Percentiles rank a stretch among this genome's conserved stretches.
phyloP scores from a whole-genome alignment of 371 early-diverging fungal species.

The Conidiobolus coronatus region DNA sequence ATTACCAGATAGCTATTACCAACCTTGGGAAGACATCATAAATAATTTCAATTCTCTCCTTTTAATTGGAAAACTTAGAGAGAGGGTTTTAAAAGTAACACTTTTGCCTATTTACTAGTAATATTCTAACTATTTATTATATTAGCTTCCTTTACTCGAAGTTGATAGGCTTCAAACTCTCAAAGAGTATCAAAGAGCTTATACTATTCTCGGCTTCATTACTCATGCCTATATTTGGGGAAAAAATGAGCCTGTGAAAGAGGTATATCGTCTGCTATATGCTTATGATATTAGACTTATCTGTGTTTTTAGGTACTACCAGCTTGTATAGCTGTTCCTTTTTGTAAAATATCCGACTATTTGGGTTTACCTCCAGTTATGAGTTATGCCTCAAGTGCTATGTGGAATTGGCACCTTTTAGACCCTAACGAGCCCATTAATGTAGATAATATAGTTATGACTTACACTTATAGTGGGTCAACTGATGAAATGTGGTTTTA shows the following conservation, averaged over 20 bases:
- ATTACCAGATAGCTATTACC: slow-evolving; percentile 47
- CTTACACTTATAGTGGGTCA: slow-evolving; percentile 69
- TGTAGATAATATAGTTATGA: slow-evolving; percentile 51
- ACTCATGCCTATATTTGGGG: slow-evolving; percentile 87
- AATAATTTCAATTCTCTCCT: slow-evolving; percentile 51
- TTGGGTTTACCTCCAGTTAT: slow-evolving; percentile 72
- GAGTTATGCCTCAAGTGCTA: slow-evolving; percentile 64
- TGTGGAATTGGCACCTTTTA: slow-evolving; percentile 74
- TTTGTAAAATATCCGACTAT: slow-evolving; percentile 46
- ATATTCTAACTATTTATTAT: neutral
- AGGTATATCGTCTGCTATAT: slow-evolving; percentile 22
- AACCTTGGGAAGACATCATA: slow-evolving; percentile 73
- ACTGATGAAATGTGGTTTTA: slow-evolving; percentile 94
- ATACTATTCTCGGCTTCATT: slow-evolving; percentile 60
- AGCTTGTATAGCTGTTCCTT: slow-evolving; percentile 59
- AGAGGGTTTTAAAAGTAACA: slow-evolving; percentile 38
- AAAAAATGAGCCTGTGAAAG: slow-evolving; percentile 45
- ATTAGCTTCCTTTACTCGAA: slow-evolving; percentile 52
- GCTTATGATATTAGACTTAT: slow-evolving; percentile 7
- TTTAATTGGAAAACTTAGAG: slow-evolving; percentile 51
- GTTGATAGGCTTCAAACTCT: slow-evolving; percentile 23
- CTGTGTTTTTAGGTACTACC: slow-evolving; percentile 37
- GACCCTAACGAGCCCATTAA: slow-evolving; percentile 44
- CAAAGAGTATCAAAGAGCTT: slow-evolving; percentile 65
- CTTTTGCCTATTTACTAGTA: no score